Conservation (phyloP, 148 eudicot genomes). For the Fagopyrum tataricum region DNA sequence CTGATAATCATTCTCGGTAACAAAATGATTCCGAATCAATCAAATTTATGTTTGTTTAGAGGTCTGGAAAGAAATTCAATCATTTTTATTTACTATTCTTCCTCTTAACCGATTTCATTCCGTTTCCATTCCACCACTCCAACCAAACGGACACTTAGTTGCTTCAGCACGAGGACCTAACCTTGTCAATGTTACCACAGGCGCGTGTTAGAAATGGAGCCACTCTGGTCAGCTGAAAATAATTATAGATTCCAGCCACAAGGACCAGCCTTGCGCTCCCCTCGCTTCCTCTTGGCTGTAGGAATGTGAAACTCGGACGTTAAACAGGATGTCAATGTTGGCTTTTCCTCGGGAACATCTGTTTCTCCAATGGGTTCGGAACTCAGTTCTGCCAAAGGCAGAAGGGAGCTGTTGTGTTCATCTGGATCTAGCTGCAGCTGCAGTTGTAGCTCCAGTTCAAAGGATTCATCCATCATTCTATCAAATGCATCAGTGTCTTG, state of each 20-base stretch:
- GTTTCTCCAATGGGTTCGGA: constrained; percentile 19
- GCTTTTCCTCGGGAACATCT: constrained; percentile 24
- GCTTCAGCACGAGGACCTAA: background rate
- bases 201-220: background rate
- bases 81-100: no score
- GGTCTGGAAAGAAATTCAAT: no score
- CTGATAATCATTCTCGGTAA: no score
- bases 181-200: background rate
- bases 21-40: no score
- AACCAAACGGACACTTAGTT: no score
- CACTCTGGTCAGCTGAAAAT: constrained; percentile 27
- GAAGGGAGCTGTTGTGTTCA: constrained; percentile 20
- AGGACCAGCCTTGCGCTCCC: constrained; percentile 80
- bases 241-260: constrained; percentile 50
- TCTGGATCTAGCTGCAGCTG: constrained; percentile 27
- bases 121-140: no score
- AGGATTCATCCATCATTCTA: constrained; percentile 22
- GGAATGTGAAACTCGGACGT: constrained; percentile 42
- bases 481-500: constrained; percentile 29
- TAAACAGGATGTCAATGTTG: constrained; percentile 36
- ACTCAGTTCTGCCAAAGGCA: constrained; percentile 17
- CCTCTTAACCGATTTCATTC: no score
- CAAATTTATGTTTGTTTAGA: no score
- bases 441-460: constrained; percentile 23
- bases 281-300: constrained; percentile 67